Conservation (phyloP, 306 rosid genomes). For the Dryas alaskensis region DNA sequence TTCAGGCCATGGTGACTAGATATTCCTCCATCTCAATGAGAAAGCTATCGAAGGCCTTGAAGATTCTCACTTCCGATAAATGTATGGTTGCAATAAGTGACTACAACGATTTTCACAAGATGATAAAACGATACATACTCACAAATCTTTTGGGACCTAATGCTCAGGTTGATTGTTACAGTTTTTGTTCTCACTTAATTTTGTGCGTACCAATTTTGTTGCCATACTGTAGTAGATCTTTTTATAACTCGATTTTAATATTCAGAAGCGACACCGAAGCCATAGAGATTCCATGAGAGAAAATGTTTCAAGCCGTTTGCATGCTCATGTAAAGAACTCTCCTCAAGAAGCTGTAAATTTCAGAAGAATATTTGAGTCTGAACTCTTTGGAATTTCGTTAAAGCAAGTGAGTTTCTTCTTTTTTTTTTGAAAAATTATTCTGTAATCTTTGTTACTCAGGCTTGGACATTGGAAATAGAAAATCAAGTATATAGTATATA, state of each 20-base stretch:
- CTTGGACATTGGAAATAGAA: not conserved
- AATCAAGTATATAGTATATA: not conserved
- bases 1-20: conserved; percentile 92
- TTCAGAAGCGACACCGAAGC: conserved; percentile 68
- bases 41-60: conserved; percentile 70
- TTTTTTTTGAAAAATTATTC: not conserved
- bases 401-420: conserved; percentile 58
- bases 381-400: conserved; percentile 70
- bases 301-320: conserved; percentile 44
- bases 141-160: conserved; percentile 62
- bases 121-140: conserved; percentile 57
- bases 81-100: conserved; percentile 94
- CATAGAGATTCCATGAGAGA: conserved; percentile 63
- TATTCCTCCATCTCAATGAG: conserved; percentile 71
- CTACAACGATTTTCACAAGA: conserved; percentile 83
- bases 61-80: conserved; percentile 59
- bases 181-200: not conserved
- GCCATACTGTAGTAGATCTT: not conserved
- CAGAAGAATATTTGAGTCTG: conserved; percentile 53
- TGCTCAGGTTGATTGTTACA: conserved; percentile 60
- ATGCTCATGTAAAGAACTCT: conserved; percentile 41
- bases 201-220: not conserved
- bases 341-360: conserved; percentile 56
- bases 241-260: not conserved
- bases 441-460: not conserved